Evolutionary conservation across 495 filamentous ascomycete genomes (phyloP), one percentile per base, ranked within the genome.

Genomic region (Thermochaetoides thermophila): DNA sequence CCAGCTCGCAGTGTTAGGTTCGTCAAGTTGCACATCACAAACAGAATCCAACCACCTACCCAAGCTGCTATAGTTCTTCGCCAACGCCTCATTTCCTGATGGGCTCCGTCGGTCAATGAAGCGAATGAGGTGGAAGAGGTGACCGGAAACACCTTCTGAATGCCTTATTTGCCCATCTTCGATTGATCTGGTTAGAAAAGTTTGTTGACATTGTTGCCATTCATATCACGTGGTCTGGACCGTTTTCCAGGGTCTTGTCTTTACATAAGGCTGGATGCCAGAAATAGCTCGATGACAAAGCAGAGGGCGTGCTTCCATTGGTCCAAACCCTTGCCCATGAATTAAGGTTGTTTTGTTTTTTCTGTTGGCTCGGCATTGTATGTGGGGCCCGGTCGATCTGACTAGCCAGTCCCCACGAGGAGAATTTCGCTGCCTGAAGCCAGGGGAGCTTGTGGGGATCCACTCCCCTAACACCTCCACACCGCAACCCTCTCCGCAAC

Each of bases 361-460:
- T 11, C 21, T 11, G 21, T 24, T 24, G 21, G 21, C n/a, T n/a
- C 21, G 21, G 6, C 21, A 6, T 24, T 6, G 21, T 11, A 24
- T 6, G 21, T 11, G 21, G 6, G 21, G 21, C 6, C 21, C 6
- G 21, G 21, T 24, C 21, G 11, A 24, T 11, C 21, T 6, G 6
- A 6, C 21, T 14, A 16, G n/a, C 37, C 24, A 38, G 17, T 32
- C 29, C 8, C 24, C 7, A 29, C 8, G 17, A 14, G 7, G 9
- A 6, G 17, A 39, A 39, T 34, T 30, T 10, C 10, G 37, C 17
- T 39, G 37, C 37, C 37, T 39, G 32, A 9, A 19, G 17, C 10
- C 16, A 14, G 14, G 5, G 27, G n/a, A n/a, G n/a, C n/a, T n/a
- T n/a, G n/a, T n/a, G n/a, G n/a, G n/a, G n/a, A n/a, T n/a, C n/a